Evolutionary conservation across 768 basidiomycete genomes (phyloP).

Genomic region (Arthromyces matolae): DNA sequence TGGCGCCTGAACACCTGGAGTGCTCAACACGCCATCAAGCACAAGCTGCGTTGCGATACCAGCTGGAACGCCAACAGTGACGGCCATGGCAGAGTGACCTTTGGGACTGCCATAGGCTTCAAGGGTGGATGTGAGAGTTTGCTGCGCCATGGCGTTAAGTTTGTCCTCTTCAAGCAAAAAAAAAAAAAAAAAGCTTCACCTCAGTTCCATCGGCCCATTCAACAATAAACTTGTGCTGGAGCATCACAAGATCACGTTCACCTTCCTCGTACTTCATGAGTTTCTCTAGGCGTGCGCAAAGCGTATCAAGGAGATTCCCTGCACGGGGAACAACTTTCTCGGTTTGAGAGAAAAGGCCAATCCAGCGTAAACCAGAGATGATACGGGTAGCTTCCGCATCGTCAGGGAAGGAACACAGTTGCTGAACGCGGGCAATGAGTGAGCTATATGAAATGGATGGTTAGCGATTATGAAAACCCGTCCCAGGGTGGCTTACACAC

Average conservation of each 20-base stretch:
- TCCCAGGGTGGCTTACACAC: constrained; percentile 36
- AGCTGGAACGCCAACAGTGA: constrained; percentile 88
- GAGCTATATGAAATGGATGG: constrained; percentile 37
- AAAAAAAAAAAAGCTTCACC: too few relatives aligned
- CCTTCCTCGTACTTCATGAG: constrained; percentile 89
- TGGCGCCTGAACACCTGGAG: constrained; percentile 80
- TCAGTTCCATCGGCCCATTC: constrained; percentile 80
- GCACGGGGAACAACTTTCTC: constrained; percentile 59
- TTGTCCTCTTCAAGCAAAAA: too few relatives aligned
- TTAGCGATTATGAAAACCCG: background rate
- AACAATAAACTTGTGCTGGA: constrained; percentile 97
- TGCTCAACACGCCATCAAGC: constrained; percentile 77
- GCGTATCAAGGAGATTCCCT: constrained; percentile 85
- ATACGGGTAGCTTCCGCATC: constrained; percentile 71
- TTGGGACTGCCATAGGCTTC: constrained; percentile 80
- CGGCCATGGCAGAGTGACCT: constrained; percentile 89
- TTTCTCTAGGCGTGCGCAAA: constrained; percentile 85
- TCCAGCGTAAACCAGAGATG: constrained; percentile 87
- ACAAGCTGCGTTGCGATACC: constrained; percentile 92
- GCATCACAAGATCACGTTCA: constrained; percentile 94
- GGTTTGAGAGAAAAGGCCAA: constrained; percentile 78
- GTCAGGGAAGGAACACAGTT: constrained; percentile 69
- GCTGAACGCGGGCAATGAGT: constrained; percentile 69
- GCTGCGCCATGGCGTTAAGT: too few relatives aligned
- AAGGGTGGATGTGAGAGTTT: constrained; percentile 87